Evolutionary conservation across 257 asterid species (phyloP).

Genomic region (Pogostemon cablin): DNA sequence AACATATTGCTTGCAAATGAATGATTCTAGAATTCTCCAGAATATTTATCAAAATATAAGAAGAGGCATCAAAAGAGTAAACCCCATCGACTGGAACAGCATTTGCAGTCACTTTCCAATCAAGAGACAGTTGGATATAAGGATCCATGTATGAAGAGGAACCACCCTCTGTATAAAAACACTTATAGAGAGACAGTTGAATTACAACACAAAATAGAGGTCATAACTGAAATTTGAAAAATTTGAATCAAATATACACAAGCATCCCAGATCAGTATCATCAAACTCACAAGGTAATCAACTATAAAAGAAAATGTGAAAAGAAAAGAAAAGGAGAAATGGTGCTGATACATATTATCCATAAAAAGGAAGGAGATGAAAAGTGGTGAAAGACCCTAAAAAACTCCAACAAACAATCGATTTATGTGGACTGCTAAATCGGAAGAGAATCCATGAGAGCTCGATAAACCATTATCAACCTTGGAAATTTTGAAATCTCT

Average conservation of each 20-base stretch:
- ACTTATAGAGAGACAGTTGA: constrained; percentile 8
- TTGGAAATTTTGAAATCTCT: constrained; percentile 28
- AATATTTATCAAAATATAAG: too few relatives aligned
- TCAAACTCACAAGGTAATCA: constrained; percentile 29
- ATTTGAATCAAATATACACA: constrained; percentile 27
- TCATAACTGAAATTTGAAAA: constrained; percentile 4
- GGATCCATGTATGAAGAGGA: constrained; percentile 87
- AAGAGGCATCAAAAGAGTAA: constrained; percentile 71
- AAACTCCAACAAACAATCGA: constrained; percentile 40
- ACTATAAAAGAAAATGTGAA: too few relatives aligned
- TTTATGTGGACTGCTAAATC: constrained; percentile 33
- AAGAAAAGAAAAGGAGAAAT: constrained; percentile 30
- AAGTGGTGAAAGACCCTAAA: constrained; percentile 35
- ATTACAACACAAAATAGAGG: constrained; percentile 23
- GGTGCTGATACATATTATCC: constrained; percentile 36
- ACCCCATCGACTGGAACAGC: constrained; percentile 65
- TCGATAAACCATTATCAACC: constrained; percentile 29
- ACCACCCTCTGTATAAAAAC: constrained; percentile 62
- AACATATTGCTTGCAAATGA: too few relatives aligned
- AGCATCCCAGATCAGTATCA: constrained; percentile 30
- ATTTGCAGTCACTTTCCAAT: constrained; percentile 72
- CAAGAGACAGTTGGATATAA: constrained; percentile 74
- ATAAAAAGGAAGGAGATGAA: constrained; percentile 37
- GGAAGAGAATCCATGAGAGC: constrained; percentile 32
- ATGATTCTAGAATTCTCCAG: too few relatives aligned